Evolutionary conservation across 805 yeast genomes (phyloP).

Genomic region (Scheffersomyces ergatensis): DNA sequence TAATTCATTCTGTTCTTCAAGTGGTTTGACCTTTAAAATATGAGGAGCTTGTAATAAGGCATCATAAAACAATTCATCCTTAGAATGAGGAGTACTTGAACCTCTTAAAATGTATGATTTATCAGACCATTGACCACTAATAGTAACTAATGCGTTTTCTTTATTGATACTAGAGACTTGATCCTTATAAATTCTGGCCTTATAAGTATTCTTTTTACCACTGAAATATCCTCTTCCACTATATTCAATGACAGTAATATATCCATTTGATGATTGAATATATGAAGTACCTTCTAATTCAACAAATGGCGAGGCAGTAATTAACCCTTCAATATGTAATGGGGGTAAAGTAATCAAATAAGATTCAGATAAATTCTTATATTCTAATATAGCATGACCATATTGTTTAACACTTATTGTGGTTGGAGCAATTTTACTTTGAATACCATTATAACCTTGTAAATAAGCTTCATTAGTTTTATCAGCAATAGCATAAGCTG

Average conservation of each 20-base stretch:
- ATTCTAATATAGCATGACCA: conserved; percentile 82
- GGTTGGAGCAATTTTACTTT: conserved; percentile 76
- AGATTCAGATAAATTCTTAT: conserved; percentile 58
- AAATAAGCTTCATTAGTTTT: conserved; percentile 64
- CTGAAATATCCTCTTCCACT: conserved; percentile 93
- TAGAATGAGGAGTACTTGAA: conserved; percentile 39
- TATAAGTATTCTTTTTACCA: conserved; percentile 91
- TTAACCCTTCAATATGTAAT: conserved; percentile 88
- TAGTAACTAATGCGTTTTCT: conserved; percentile 70
- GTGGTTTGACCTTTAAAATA: conserved; percentile 70
- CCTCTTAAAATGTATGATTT: conserved; percentile 64
- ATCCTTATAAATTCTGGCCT: conserved; percentile 73
- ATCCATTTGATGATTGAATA: conserved; percentile 81
- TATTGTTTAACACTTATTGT: conserved; percentile 84
- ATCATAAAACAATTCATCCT: conserved; percentile 60
- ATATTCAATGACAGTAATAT: conserved; percentile 68
- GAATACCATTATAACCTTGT: conserved; percentile 89
- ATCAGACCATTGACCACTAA: conserved; percentile 92
- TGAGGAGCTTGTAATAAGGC: conserved; percentile 51
- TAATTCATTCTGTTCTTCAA: conserved; percentile 73
- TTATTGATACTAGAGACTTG: conserved; percentile 45
- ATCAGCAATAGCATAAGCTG: conserved; percentile 85
- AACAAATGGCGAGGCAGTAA: conserved; percentile 89
- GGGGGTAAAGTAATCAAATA: conserved; percentile 90
- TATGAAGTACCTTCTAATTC: conserved; percentile 88